Evolutionary conservation across 495 filamentous ascomycete genomes (phyloP), one percentile per base, ranked within the genome.

Genomic region (Baudoinia panamericana): DNA sequence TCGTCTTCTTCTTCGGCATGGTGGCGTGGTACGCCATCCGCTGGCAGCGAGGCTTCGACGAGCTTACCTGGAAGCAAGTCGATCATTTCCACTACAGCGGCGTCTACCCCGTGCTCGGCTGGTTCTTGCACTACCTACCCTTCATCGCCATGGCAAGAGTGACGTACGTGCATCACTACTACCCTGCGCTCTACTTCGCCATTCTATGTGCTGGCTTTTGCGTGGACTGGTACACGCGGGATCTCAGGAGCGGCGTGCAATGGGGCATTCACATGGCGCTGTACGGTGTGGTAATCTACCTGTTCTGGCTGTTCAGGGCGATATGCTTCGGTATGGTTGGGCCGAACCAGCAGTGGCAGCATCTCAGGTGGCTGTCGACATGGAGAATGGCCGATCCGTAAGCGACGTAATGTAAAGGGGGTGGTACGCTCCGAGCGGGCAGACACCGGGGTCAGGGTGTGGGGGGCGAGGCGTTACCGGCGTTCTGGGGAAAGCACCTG

Each of bases 141-240:
- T 97, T 97, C 63, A 72, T 94, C 52, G 75, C 85, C 55, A 97
- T 97, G 90, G 92, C 83, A 10, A 80, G 90, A 64, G 90, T 97
- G 39, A 97, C 90, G 19, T 97, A 97, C 59, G 90, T 97, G 32
- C 90, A 97, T 60, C 90, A 97, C 63, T 97, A 97, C 64, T 97
- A 96, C 61, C 90, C 90, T 6, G 90, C 90, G n/a, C 72, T 97
- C 3, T 97, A 95, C 65, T 97, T 94, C 56, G 88, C 90, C 38
- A 94, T 97, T 44, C 66, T 97, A 17, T 76, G 71, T 9, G 73
- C 83, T 36, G 92, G 90, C 32, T 97, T 97, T 66, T 71, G 87
- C 39, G 63, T 81, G 39, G 87, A 97, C 60, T 94, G 83, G 74
- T 62, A 79, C 33, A 72, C 80, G 36, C 69, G 75, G 34, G 77